Percentiles rank a stretch among this genome's conserved stretches.
phyloP scores from a whole-genome alignment of 495 filamentous ascomycete species.

The Daldinia bambusicola region DNA sequence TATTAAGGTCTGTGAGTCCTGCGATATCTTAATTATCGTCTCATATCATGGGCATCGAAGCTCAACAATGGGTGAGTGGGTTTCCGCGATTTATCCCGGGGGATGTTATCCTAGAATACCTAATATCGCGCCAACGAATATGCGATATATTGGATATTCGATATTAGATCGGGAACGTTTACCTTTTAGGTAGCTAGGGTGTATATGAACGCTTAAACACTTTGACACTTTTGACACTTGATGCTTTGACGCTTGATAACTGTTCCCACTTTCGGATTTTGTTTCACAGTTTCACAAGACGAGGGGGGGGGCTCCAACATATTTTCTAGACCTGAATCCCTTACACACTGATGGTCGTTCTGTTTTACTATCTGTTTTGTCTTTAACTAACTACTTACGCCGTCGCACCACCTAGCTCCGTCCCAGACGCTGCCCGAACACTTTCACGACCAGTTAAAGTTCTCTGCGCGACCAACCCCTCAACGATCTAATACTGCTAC shows the following conservation, averaged over 20 bases:
- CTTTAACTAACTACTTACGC: slow-evolving; percentile 41
- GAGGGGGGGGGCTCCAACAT: slow-evolving; percentile 31
- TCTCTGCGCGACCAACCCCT: slow-evolving; percentile 54
- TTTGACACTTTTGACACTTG: slow-evolving; percentile 19
- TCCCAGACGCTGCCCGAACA: slow-evolving; percentile 64
- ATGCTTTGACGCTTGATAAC: slow-evolving; percentile 21
- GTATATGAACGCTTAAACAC: slow-evolving; percentile 15
- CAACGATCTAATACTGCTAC: slow-evolving; percentile 54
- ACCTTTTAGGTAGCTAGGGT: slow-evolving; percentile 6
- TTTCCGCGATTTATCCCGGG: slow-evolving; percentile 13
- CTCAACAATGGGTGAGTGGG: slow-evolving; percentile 49
- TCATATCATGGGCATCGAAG: slow-evolving; percentile 48
- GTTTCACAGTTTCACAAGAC: slow-evolving; percentile 43
- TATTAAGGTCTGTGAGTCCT: slow-evolving; percentile 28
- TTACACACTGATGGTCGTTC: slow-evolving; percentile 27
- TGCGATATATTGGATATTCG: slow-evolving; percentile 7
- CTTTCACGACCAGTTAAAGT: slow-evolving; percentile 54
- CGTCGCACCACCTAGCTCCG: slow-evolving; percentile 55
- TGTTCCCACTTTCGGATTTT: slow-evolving; percentile 40
- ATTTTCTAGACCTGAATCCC: slow-evolving; percentile 11
- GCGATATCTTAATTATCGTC: slow-evolving; percentile 21
- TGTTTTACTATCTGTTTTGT: slow-evolving; percentile 12
- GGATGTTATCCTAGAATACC: background rate
- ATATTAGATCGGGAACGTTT: no score
- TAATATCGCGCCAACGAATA: slow-evolving; percentile 4